phyloP scores from a whole-genome alignment of 108 stramenopile genomes.

The Nitzschia putrida region DNA sequence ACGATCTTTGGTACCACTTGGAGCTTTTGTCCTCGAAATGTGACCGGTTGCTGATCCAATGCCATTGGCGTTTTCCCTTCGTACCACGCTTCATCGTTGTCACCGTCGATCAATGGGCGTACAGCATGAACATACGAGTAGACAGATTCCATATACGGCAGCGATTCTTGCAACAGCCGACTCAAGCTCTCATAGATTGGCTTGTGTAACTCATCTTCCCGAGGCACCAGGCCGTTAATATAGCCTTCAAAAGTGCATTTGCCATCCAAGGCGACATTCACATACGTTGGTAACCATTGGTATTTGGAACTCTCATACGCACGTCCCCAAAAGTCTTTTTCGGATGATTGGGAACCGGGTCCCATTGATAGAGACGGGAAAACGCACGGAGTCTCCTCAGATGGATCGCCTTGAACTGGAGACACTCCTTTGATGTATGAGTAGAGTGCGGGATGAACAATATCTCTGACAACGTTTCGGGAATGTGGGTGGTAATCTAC shows the following conservation, averaged over 20 bases:
- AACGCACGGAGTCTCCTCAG: not conserved
- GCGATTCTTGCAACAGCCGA: not conserved
- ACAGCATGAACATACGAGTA: constrained; percentile 1
- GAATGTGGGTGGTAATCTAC: constrained; percentile 26
- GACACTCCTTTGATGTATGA: not conserved
- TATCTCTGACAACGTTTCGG: constrained; percentile 8
- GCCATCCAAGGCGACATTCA: constrained; percentile 8
- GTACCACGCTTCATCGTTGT: not conserved
- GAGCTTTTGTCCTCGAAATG: not conserved
- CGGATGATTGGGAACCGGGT: not conserved
- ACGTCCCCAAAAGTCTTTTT: constrained; percentile 21
- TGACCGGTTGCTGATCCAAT: no score
- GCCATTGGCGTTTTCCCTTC: not conserved
- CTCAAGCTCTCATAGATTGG: constrained; percentile 10
- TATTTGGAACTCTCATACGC: constrained; percentile 15
- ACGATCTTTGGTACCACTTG: constrained; percentile 37
- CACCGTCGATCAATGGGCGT: not conserved
- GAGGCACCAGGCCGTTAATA: constrained; percentile 31
- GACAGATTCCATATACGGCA: constrained; percentile 11
- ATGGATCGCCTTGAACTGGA: not conserved
- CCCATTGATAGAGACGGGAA: not conserved
- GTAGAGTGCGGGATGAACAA: constrained; percentile 30
- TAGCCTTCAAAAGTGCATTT: constrained; percentile 12
- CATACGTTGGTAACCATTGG: constrained; percentile 22
- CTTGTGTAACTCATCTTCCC: not conserved